Base-by-base conservation (phyloP, 345 rosid species). In the Luvunga scandens region DNA sequence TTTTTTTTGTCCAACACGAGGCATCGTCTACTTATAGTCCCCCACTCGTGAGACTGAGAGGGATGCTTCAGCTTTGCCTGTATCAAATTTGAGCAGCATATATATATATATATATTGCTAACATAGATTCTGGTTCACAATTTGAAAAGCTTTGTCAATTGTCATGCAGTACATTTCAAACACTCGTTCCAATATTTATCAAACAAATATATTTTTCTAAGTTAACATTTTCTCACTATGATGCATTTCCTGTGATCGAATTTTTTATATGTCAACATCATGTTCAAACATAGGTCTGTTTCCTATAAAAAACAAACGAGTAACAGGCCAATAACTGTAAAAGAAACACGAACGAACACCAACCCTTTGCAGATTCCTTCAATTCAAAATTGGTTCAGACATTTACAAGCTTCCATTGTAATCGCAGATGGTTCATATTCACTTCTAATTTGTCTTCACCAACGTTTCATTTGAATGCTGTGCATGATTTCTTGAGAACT, bases 401-500 rank as follows among this genome's bases (percentile, higher is more conserved):
- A 31, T 63, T 66, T 70, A 34, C 79, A 76, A 73, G 74, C 75
- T 81, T 80, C 81, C 76, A 38, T 69, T 62, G 27, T 56, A 73
- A 56, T 76, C 68, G 45, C 27, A 25, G 77, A 53, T 36, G 3
- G 79, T 84, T 69, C 45, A 48, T 71, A 69, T 48, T 55, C 75
- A 67, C 79, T 81, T 85, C 81, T 75, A 77, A 77, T 77, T 78
- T 83, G 84, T 87, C 88, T 76, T 80, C 57, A 77, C 66, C 80
- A 30, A 77, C 25, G 21, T 21, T 48, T 68, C 55, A 48, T 39
- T 62, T 38, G 59, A 82, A 69, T 39, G 31, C 18, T 48, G 57
- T 82, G 80, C 75, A 34, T 64, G 70, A 66, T 70, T 78, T 72
- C 79, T 80, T 78, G 86, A 73, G 64, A 81, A 60, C 67, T 80